Percentiles rank a stretch among this genome's conserved stretches.
These are phyloP conservation scores for Boletus edulis DNA, from an alignment of 768 basidiomycete species.

Conservation along the genomic window DNA sequence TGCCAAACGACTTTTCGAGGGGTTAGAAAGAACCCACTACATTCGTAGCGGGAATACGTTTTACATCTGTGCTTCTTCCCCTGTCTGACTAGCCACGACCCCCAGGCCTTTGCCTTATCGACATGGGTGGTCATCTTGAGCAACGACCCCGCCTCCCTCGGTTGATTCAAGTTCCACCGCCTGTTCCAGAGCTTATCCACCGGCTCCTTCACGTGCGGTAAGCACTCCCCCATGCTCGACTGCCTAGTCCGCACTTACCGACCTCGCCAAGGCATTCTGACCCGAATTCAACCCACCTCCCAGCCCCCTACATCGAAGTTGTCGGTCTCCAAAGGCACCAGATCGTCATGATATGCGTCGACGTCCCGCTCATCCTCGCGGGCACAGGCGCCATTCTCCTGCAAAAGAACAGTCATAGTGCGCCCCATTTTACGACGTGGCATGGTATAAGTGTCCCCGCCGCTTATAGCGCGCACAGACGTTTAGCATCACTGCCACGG, in stretches of 20 bases:
- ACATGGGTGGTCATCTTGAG: slow-evolving; percentile 48
- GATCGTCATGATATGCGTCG: slow-evolving; percentile 51
- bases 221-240: slow-evolving; percentile 2
- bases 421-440: slow-evolving; percentile 67
- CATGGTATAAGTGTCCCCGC: slow-evolving; percentile 55
- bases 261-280: slow-evolving; percentile 57
- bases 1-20: no score
- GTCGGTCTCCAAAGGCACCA: slow-evolving; percentile 73
- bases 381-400: slow-evolving; percentile 62
- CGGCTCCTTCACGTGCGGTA: slow-evolving; percentile 60
- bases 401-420: slow-evolving; percentile 53
- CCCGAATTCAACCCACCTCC: slow-evolving; percentile 73
- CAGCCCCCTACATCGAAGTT: slow-evolving; percentile 60
- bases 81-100: neutral
- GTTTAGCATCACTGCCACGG: slow-evolving; percentile 60
- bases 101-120: slow-evolving; percentile 38
- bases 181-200: slow-evolving; percentile 58
- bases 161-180: slow-evolving; percentile 71
- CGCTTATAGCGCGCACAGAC: slow-evolving; percentile 35
- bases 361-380: slow-evolving; percentile 53
- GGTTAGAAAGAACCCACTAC: no score
- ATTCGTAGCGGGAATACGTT: no score
- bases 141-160: slow-evolving; percentile 43
- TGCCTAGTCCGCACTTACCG: neutral
- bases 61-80: neutral